A percentile compares a stretch with the other conserved stretches of the same genome.
Evolutionary conservation across 768 basidiomycete species (phyloP).

Genomic region (Nidularia pulvinata): DNA sequence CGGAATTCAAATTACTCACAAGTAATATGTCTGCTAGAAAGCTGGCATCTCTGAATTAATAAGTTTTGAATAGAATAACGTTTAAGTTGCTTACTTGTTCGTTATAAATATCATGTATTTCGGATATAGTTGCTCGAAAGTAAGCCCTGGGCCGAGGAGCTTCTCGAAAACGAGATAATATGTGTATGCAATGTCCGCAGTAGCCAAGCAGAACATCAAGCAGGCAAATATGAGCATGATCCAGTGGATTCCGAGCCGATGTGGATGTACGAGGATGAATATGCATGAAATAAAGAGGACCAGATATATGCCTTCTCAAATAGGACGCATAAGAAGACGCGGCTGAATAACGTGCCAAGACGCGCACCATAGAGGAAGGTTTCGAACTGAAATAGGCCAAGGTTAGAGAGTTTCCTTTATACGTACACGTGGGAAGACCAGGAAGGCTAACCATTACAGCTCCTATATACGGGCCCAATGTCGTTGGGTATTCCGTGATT

Average conservation of each 20-base stretch:
- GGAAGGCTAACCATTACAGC: background rate
- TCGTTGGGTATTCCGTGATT: background rate
- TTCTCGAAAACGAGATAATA: constrained; percentile 23
- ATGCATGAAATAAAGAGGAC: constrained; percentile 32
- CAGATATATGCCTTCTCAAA: constrained; percentile 1
- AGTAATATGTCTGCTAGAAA: constrained; percentile 28
- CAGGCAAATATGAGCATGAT: constrained; percentile 24
- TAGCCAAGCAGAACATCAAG: constrained; percentile 33
- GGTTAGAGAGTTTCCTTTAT: background rate
- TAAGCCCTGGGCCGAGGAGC: constrained; percentile 13
- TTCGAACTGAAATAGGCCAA: constrained; percentile 14
- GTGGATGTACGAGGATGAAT: constrained; percentile 25
- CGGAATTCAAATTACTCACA: constrained; percentile 2
- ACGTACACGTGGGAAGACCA: background rate
- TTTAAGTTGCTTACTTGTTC: constrained; percentile 27
- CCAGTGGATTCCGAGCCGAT: constrained; percentile 13
- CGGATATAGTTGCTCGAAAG: constrained; percentile 18
- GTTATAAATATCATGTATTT: constrained; percentile 34
- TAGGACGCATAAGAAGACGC: too few species aligned
- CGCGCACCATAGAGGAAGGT: constrained; percentile 19
- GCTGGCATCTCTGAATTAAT: constrained; percentile 7
- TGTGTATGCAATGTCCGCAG: constrained; percentile 29
- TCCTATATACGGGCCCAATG: background rate
- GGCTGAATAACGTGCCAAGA: too few species aligned
- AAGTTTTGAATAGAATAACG: background rate